Evolutionary conservation across 2,329 filamentous ascomycete genomes (phyloP).

Genomic region (Westerdykella ornata): DNA sequence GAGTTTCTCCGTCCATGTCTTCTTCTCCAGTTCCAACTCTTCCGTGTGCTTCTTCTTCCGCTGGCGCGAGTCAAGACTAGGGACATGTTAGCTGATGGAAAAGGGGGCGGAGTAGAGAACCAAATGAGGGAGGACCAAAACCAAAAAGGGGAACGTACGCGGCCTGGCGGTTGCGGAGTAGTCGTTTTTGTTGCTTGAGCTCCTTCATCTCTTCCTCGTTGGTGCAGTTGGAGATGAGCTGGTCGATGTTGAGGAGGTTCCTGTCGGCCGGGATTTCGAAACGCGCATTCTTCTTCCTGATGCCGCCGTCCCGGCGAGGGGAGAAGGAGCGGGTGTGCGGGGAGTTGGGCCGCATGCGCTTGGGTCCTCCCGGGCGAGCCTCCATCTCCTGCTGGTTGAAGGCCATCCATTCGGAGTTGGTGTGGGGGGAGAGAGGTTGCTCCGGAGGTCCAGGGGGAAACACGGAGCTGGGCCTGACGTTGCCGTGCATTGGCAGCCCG

Average conservation of each 20-base stretch:
- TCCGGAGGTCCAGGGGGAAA: conserved; percentile 41
- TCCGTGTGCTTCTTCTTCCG: conserved; percentile 98
- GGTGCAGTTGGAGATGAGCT: conserved; percentile 78
- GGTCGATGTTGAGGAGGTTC: conserved; percentile 90
- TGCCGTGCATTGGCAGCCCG: conserved; percentile 33
- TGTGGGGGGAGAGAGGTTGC: conserved; percentile 55
- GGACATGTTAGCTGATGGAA: conserved; percentile 33
- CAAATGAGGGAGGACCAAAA: conserved; percentile 33
- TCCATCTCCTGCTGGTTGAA: conserved; percentile 48
- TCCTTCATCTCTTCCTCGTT: conserved; percentile 95
- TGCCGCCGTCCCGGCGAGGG: conserved; percentile 72
- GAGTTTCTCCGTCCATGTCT: conserved; percentile 73
- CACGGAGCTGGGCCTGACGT: conserved; percentile 45
- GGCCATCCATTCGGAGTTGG: conserved; percentile 53
- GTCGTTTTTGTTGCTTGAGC: conserved; percentile 94
- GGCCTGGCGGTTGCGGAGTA: conserved; percentile 91
- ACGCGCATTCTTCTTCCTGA: conserved; percentile 97
- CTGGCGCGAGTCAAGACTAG: conserved; percentile 87
- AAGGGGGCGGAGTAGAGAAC: conserved; percentile 20
- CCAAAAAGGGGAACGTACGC: conserved; percentile 60
- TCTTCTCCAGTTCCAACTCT: conserved; percentile 94
- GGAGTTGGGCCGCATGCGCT: conserved; percentile 60
- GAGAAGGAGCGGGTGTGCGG: conserved; percentile 63
- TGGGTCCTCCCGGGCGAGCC: conserved; percentile 40
- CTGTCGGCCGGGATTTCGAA: conserved; percentile 95